Percentiles rank a stretch among this genome's conserved stretches.
These are phyloP conservation scores for Dryadomyces quercivorus DNA, from an alignment of 2,329 filamentous ascomycete genomes.

Conservation along the genomic window DNA sequence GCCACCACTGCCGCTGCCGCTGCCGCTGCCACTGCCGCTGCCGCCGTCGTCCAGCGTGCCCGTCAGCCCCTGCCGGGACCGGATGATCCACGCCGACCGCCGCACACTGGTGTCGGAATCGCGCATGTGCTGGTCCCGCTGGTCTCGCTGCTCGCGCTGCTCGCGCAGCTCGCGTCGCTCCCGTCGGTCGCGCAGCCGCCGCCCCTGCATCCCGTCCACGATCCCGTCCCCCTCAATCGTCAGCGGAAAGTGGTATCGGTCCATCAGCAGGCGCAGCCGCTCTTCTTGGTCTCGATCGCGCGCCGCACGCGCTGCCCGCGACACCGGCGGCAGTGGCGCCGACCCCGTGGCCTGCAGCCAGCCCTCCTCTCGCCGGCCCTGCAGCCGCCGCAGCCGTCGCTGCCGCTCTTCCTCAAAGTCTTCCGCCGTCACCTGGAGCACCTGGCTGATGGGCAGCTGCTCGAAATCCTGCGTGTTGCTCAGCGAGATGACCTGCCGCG, in stretches of 20 bases:
- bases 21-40: neutral
- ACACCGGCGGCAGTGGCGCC: neutral
- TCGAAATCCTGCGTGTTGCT: slow-evolving; percentile 41
- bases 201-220: slow-evolving; percentile 41
- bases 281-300: slow-evolving; percentile 13
- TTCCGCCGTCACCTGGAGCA: slow-evolving; percentile 14
- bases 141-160: neutral
- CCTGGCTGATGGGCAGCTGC: slow-evolving; percentile 36
- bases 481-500: slow-evolving; percentile 57
- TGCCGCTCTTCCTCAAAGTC: slow-evolving; percentile 30
- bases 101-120: neutral
- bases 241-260: slow-evolving; percentile 37
- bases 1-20: neutral
- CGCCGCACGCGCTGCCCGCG: neutral
- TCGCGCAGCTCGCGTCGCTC: neutral
- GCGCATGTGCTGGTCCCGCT: neutral
- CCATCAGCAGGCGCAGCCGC: slow-evolving; percentile 22
- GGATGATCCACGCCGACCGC: slow-evolving; percentile 3
- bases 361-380: slow-evolving; percentile 20
- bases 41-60: neutral
- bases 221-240: slow-evolving; percentile 42
- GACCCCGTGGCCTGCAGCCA: neutral
- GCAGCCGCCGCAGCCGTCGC: slow-evolving; percentile 18
- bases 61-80: slow-evolving; percentile 1
- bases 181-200: slow-evolving; percentile 30